These are phyloP conservation scores for Macrophomina pseudophaseolina DNA, from an alignment of 2,329 filamentous ascomycete species.

Conservation along the genomic window DNA sequence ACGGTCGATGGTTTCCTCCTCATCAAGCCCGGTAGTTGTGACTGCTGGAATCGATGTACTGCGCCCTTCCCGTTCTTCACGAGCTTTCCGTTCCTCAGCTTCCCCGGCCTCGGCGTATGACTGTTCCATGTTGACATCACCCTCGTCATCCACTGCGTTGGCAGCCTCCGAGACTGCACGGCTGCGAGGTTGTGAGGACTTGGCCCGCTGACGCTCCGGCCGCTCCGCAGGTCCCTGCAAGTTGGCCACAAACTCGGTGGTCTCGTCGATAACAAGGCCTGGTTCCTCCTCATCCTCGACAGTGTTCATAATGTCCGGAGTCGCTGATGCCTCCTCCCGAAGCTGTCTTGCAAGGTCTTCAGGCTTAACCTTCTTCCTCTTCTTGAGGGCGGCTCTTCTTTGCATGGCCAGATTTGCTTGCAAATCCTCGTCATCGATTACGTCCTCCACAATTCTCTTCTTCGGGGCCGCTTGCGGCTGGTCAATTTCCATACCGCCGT, in stretches of 20 bases:
- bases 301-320: slow-evolving; percentile 60
- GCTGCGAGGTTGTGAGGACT: slow-evolving; percentile 39
- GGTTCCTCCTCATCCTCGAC: slow-evolving; percentile 62
- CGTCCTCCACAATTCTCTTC: slow-evolving; percentile 68
- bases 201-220: slow-evolving; percentile 51
- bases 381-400: slow-evolving; percentile 82
- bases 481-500: slow-evolving; percentile 78
- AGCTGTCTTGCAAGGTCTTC: slow-evolving; percentile 87
- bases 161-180: slow-evolving; percentile 26
- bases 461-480: slow-evolving; percentile 37
- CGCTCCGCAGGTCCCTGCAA: slow-evolving; percentile 68
- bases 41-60: slow-evolving; percentile 58
- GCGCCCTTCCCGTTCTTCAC: slow-evolving; percentile 44
- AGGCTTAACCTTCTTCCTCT: slow-evolving; percentile 83
- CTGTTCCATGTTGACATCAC: slow-evolving; percentile 60
- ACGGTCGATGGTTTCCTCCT: slow-evolving; percentile 78
- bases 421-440: slow-evolving; percentile 91
- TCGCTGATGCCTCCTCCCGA: slow-evolving; percentile 63
- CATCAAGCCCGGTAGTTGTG: slow-evolving; percentile 75
- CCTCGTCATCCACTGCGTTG: slow-evolving; percentile 50
- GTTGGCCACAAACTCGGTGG: slow-evolving; percentile 90
- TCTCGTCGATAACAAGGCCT: slow-evolving; percentile 92
- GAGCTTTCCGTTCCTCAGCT: slow-evolving; percentile 49
- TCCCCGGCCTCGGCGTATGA: slow-evolving; percentile 59
- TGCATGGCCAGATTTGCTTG: slow-evolving; percentile 86